Evolutionary conservation across 352 stramenopile genomes (phyloP).

Genomic region (Phytophthora sansomeana): DNA sequence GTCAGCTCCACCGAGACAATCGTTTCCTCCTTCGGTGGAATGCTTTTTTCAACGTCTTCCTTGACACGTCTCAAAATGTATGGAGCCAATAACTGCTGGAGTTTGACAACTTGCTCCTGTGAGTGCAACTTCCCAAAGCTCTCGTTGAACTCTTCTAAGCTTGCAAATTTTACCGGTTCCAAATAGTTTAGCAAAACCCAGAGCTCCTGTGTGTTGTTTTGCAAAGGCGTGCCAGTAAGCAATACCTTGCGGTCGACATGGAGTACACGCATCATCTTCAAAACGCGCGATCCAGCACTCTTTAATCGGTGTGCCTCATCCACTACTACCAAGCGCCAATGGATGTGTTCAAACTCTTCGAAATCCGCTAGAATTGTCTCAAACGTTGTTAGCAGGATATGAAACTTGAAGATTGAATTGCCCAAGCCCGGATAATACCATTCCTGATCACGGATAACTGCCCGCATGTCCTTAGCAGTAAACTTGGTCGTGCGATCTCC

Average conservation of each 20-base stretch:
- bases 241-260: slow-evolving; percentile 93
- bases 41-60: slow-evolving; percentile 96
- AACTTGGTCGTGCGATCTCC: slow-evolving; percentile 81
- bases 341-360: slow-evolving; percentile 87
- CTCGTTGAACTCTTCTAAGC: slow-evolving; percentile 90
- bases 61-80: slow-evolving; percentile 98
- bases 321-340: slow-evolving; percentile 85
- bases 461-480: slow-evolving; percentile 88
- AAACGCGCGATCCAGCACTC: slow-evolving; percentile 76
- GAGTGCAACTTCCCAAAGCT: slow-evolving; percentile 94
- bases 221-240: slow-evolving; percentile 97
- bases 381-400: slow-evolving; percentile 86
- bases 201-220: slow-evolving; percentile 97
- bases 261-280: slow-evolving; percentile 89
- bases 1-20: slow-evolving; percentile 98
- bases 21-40: slow-evolving; percentile 97
- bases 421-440: slow-evolving; percentile 90
- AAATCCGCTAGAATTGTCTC: slow-evolving; percentile 87
- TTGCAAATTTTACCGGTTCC: slow-evolving; percentile 94
- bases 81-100: slow-evolving; percentile 95
- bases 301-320: slow-evolving; percentile 89
- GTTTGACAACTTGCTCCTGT: slow-evolving; percentile 93
- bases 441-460: slow-evolving; percentile 86
- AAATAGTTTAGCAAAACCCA: slow-evolving; percentile 98
- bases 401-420: slow-evolving; percentile 94